A percentile compares a stretch with the other conserved stretches of the same genome.
Conservation (phyloP, 2,329 filamentous ascomycete genomes). For the Lachnellula hyalina region DNA sequence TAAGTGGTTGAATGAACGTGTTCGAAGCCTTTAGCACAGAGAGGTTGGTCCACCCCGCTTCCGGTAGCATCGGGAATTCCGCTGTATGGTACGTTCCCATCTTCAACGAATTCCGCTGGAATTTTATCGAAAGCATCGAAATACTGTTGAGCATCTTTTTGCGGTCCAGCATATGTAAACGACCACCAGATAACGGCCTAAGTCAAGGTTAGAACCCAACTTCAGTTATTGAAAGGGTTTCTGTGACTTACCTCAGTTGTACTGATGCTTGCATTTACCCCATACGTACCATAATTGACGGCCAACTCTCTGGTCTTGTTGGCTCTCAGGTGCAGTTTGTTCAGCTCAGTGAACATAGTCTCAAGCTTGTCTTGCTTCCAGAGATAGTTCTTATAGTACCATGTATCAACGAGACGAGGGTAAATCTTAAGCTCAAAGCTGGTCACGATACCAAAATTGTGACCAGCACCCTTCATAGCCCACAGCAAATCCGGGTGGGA, state of each 20-base stretch:
- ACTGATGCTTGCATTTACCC: neutral
- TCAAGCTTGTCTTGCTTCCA: slow-evolving; percentile 26
- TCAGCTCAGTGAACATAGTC: slow-evolving; percentile 29
- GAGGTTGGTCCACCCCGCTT: neutral
- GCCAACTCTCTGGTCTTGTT: neutral
- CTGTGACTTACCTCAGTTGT: neutral
- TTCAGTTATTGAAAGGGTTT: neutral
- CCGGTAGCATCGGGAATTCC: neutral
- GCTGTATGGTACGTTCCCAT: no score
- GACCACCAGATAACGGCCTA: neutral
- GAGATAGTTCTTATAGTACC: slow-evolving; percentile 17
- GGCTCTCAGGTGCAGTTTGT: neutral
- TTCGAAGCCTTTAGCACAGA: neutral
- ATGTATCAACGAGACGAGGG: slow-evolving; percentile 4
- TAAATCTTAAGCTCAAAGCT: slow-evolving; percentile 32
- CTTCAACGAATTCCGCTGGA: no score
- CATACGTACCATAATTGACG: neutral
- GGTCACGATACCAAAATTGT: slow-evolving; percentile 41
- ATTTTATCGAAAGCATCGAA: no score
- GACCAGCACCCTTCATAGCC: slow-evolving; percentile 30
- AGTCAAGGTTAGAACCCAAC: neutral
- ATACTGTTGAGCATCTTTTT: no score
- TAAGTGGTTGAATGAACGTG: neutral
- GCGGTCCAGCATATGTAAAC: neutral
- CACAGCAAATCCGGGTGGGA: slow-evolving; percentile 40